These are phyloP conservation scores for Cercospora janseana DNA, from an alignment of 2,329 filamentous ascomycete genomes.

Conservation along the genomic window DNA sequence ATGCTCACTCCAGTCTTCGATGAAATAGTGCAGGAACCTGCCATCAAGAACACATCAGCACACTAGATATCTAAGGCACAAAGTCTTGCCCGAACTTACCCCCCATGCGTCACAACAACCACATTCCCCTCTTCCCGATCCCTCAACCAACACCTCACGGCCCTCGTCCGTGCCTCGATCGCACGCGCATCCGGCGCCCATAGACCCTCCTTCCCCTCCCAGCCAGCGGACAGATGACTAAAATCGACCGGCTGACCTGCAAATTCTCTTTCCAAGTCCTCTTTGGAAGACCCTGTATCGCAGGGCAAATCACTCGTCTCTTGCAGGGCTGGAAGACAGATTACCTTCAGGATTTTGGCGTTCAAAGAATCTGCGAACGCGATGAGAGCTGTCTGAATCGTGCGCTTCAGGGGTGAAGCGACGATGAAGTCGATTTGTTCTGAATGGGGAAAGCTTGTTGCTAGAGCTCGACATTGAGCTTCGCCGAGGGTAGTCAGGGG, in stretches of 20 bases:
- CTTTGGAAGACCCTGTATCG: constrained; percentile 66
- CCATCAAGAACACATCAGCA: constrained; percentile 4
- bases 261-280: constrained; percentile 61
- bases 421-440: constrained; percentile 66
- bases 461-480: constrained; percentile 67
- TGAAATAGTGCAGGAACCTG: constrained; percentile 80
- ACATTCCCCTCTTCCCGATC: constrained; percentile 61
- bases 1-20: constrained; percentile 71
- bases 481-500: constrained; percentile 72
- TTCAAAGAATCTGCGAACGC: constrained; percentile 62
- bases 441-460: constrained; percentile 63
- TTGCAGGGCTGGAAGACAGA: constrained; percentile 72
- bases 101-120: constrained; percentile 74
- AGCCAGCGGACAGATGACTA: constrained; percentile 57
- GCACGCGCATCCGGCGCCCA: constrained; percentile 51
- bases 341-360: constrained; percentile 51
- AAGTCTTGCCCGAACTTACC: not conserved
- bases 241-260: constrained; percentile 62
- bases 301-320: constrained; percentile 73
- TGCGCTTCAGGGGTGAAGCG: constrained; percentile 76
- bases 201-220: constrained; percentile 65
- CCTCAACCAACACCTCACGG: constrained; percentile 59
- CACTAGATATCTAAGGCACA: too few species aligned
- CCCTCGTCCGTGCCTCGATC: constrained; percentile 60
- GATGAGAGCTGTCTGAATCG: constrained; percentile 72